Percentiles rank a stretch among this genome's conserved stretches.
These are phyloP conservation scores for Karstenula rhodostoma DNA, from an alignment of 2,329 filamentous ascomycete genomes.

Conservation along the genomic window DNA sequence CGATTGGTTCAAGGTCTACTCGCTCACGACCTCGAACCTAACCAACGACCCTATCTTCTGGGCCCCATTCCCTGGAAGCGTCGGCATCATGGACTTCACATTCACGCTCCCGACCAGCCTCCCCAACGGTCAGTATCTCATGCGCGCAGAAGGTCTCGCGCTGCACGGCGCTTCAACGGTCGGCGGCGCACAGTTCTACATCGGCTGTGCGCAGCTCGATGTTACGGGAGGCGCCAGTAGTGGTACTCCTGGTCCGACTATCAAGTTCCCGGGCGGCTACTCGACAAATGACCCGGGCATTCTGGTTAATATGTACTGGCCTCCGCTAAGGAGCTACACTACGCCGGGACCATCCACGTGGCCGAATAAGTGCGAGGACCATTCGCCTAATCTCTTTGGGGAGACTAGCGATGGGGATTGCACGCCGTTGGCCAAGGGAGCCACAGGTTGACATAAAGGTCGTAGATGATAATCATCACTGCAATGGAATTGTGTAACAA, in stretches of 20 bases:
- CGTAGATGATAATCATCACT: too few species aligned
- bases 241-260: conserved; percentile 53
- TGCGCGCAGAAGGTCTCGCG: conserved; percentile 21
- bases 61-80: conserved; percentile 20
- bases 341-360: not conserved
- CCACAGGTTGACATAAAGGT: not conserved
- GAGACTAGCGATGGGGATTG: conserved; percentile 9
- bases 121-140: conserved; percentile 42
- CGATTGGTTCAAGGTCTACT: conserved; percentile 24
- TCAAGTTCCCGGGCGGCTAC: conserved; percentile 62
- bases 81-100: conserved; percentile 40
- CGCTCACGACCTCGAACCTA: conserved; percentile 17
- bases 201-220: conserved; percentile 23
- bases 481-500: too few species aligned
- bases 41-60: conserved; percentile 13
- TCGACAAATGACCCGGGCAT: conserved; percentile 53
- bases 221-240: conserved; percentile 18
- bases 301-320: not conserved
- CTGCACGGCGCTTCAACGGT: conserved; percentile 37
- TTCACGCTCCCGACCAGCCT: conserved; percentile 48
- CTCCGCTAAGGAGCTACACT: not conserved
- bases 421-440: not conserved
- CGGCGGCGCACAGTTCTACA: conserved; percentile 43
- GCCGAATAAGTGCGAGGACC: conserved; percentile 5
- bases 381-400: conserved; percentile 2